These are phyloP conservation scores for Tubosaeta sp. DNA, from an alignment of 768 basidiomycete species.

Conservation along the genomic window DNA sequence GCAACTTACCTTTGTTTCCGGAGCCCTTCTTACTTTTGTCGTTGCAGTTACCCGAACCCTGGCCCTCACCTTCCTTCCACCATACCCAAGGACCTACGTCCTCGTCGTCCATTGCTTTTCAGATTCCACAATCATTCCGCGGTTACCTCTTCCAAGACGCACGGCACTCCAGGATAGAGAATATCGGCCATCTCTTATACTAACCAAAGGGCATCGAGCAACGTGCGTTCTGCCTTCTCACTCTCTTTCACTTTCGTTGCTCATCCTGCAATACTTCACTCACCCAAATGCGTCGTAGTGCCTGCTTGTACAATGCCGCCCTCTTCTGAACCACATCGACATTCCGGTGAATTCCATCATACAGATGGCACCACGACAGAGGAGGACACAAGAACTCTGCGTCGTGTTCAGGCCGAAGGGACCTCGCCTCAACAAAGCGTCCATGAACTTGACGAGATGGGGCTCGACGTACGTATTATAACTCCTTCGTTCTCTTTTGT, in stretches of 20 bases:
- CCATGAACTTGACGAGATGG: conserved; percentile 53
- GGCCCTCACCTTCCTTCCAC: background rate
- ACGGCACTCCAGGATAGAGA: no score
- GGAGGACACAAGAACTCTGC: conserved; percentile 41
- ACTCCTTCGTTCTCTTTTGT: background rate
- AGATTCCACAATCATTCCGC: background rate
- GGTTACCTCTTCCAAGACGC: no score
- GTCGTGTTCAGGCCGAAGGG: conserved; percentile 46
- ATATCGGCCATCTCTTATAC: no score
- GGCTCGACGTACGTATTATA: conserved; percentile 51
- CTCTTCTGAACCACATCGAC: conserved; percentile 1
- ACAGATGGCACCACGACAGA: conserved; percentile 17
- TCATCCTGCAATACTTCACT: no score
- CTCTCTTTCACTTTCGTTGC: background rate
- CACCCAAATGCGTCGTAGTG: background rate
- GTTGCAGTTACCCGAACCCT: background rate
- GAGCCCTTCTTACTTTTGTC: no score
- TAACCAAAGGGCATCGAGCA: background rate
- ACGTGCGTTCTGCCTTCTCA: conserved; percentile 5
- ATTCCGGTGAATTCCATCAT: conserved; percentile 9
- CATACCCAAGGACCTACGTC: no score
- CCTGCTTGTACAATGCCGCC: conserved; percentile 12
- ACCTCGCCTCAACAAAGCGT: conserved; percentile 12
- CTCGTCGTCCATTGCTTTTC: background rate
- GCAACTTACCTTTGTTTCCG: no score